These are phyloP conservation scores for Rubroboletus satanas DNA, from an alignment of 768 basidiomycete species.

Conservation along the genomic window DNA sequence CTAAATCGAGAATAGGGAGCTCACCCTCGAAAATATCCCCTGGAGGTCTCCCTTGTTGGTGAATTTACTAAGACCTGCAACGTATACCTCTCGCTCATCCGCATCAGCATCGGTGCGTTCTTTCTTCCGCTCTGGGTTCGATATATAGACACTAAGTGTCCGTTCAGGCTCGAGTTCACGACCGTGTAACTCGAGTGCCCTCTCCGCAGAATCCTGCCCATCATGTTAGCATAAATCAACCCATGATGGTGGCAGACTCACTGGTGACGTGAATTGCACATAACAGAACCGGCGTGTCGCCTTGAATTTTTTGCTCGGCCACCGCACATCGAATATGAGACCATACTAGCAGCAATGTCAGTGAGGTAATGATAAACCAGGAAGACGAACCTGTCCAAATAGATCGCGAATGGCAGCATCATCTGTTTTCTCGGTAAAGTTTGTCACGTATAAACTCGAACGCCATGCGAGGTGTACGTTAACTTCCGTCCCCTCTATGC, in stretches of 20 bases:
- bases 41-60: constrained; percentile 74
- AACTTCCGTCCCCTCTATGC: constrained; percentile 69
- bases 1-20: constrained; percentile 20
- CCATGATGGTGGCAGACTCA: constrained; percentile 36
- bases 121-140: constrained; percentile 87
- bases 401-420: constrained; percentile 71
- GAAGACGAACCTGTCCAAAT: constrained; percentile 64
- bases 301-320: constrained; percentile 98
- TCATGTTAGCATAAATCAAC: background rate
- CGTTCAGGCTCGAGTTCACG: constrained; percentile 68
- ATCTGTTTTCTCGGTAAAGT: constrained; percentile 85
- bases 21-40: constrained; percentile 72
- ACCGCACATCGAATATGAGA: constrained; percentile 87
- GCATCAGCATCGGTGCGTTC: constrained; percentile 86
- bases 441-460: constrained; percentile 92
- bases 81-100: constrained; percentile 80
- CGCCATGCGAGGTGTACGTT: constrained; percentile 89
- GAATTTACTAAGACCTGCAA: constrained; percentile 80
- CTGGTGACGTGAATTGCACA: constrained; percentile 84
- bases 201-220: constrained; percentile 60
- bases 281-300: constrained; percentile 89
- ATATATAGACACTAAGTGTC: constrained; percentile 73
- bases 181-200: constrained; percentile 76
- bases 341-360: constrained; percentile 61
- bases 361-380: background rate